These are phyloP conservation scores for Zygosaccharomyces gambellarensis DNA, from an alignment of 805 yeast genomes.

Conservation along the genomic window DNA sequence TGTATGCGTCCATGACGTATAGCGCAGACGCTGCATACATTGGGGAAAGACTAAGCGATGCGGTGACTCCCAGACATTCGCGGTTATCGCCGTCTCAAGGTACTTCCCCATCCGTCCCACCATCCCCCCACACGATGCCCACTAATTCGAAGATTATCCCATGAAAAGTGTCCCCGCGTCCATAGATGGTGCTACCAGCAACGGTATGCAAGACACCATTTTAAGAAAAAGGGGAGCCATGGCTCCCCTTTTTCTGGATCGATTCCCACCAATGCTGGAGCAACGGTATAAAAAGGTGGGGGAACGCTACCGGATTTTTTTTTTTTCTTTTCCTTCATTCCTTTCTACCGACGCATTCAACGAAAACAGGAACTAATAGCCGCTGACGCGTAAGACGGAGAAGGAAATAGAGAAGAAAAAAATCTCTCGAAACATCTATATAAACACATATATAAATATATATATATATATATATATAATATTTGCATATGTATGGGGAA, in stretches of 20 bases:
- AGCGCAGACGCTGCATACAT: not conserved
- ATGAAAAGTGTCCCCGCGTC: not conserved
- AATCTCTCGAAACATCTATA: not conserved
- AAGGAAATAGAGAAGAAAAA: not conserved
- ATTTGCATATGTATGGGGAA: too few species aligned
- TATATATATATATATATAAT: not conserved
- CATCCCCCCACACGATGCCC: not conserved
- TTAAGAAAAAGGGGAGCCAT: not conserved
- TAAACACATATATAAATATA: not conserved
- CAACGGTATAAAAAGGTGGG: not conserved
- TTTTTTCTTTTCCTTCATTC: not conserved
- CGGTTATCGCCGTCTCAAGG: not conserved
- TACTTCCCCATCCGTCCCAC: not conserved
- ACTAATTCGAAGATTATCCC: not conserved
- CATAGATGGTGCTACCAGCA: too few species aligned
- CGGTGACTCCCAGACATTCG: not conserved
- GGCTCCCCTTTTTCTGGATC: not conserved
- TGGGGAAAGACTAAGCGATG: not conserved
- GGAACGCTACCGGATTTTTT: not conserved
- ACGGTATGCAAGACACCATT: not conserved
- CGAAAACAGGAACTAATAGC: not conserved
- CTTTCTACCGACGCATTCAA: not conserved
- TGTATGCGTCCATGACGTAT: not conserved
- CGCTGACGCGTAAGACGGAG: not conserved
- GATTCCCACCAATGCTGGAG: not conserved